Conservation (phyloP, 2,329 filamentous ascomycete genomes). For the Fusarium subglutinans region DNA sequence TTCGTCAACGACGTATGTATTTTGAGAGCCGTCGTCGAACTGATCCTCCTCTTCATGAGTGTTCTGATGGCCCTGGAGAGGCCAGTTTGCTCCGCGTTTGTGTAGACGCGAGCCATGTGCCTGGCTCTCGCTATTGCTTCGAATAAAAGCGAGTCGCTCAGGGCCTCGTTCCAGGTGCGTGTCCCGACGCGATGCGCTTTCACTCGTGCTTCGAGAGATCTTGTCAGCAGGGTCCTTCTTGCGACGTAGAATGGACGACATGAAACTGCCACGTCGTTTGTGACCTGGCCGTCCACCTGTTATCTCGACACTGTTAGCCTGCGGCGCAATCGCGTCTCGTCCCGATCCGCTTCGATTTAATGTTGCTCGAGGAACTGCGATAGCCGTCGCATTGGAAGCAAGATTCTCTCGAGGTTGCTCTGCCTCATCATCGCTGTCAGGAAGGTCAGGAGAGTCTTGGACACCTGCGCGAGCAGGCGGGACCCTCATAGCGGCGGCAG, state of each 20-base stretch:
- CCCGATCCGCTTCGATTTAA: constrained; percentile 56
- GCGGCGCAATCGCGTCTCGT: constrained; percentile 47
- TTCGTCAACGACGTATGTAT: constrained; percentile 39
- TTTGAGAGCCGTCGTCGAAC: constrained; percentile 37
- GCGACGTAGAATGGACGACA: constrained; percentile 70
- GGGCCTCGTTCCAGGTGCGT: constrained; percentile 68
- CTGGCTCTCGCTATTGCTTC: constrained; percentile 47
- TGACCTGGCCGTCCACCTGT: constrained; percentile 42
- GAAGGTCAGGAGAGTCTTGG: constrained; percentile 65
- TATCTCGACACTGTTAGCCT: constrained; percentile 32
- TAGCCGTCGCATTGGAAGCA: not conserved
- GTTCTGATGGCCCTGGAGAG: constrained; percentile 47
- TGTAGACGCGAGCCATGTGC: constrained; percentile 38
- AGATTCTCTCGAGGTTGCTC: constrained; percentile 29
- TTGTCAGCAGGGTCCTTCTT: constrained; percentile 62
- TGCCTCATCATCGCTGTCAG: constrained; percentile 66
- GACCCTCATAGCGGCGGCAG: constrained; percentile 50
- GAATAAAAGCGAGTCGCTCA: constrained; percentile 61
- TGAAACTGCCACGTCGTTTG: constrained; percentile 60
- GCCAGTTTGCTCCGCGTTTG: constrained; percentile 47
- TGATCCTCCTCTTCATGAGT: constrained; percentile 44
- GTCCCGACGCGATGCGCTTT: constrained; percentile 70
- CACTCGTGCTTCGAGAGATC: constrained; percentile 63
- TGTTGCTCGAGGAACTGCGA: constrained; percentile 38
- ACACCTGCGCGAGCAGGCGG: constrained; percentile 56